Conservation (phyloP, 1,139 yeast species). For the Candida buenavistaensis region DNA sequence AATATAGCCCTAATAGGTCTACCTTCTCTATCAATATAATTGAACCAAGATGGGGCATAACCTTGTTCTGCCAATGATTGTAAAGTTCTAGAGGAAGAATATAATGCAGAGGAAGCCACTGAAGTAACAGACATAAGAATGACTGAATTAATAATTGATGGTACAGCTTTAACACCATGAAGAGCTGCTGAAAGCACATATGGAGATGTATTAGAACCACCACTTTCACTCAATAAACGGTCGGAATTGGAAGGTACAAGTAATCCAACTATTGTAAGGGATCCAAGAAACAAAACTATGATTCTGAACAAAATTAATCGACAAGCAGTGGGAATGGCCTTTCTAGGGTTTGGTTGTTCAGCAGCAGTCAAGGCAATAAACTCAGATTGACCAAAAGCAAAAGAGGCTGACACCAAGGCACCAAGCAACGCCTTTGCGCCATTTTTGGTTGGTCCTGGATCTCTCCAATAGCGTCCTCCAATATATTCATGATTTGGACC, state of each 20-base stretch:
- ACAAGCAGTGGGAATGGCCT: slow-evolving; percentile 43
- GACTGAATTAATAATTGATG: slow-evolving; percentile 44
- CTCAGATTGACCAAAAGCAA: slow-evolving; percentile 42
- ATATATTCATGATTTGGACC: slow-evolving; percentile 36
- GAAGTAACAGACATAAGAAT: slow-evolving; percentile 47
- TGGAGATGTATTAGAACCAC: slow-evolving; percentile 44
- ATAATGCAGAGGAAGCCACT: slow-evolving; percentile 46
- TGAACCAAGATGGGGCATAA: slow-evolving; percentile 42
- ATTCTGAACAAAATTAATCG: slow-evolving; percentile 42
- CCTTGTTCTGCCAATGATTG: slow-evolving; percentile 46
- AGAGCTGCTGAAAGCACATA: slow-evolving; percentile 44
- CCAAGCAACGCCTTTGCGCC: slow-evolving; percentile 43
- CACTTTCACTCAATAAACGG: slow-evolving; percentile 39
- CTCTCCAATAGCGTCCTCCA: slow-evolving; percentile 50
- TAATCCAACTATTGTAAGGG: slow-evolving; percentile 42
- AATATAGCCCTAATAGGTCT: slow-evolving; percentile 44
- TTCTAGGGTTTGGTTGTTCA: slow-evolving; percentile 42
- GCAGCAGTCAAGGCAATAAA: slow-evolving; percentile 43
- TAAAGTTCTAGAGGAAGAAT: slow-evolving; percentile 45
- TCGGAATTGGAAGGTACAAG: slow-evolving; percentile 42
- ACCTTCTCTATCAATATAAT: slow-evolving; percentile 43
- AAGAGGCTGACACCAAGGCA: slow-evolving; percentile 39
- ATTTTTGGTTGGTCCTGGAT: slow-evolving; percentile 36
- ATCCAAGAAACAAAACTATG: slow-evolving; percentile 39
- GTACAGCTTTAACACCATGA: slow-evolving; percentile 39